Base-by-base conservation (phyloP, 305 asterid species). In the Fraxinus sp. region DNA sequence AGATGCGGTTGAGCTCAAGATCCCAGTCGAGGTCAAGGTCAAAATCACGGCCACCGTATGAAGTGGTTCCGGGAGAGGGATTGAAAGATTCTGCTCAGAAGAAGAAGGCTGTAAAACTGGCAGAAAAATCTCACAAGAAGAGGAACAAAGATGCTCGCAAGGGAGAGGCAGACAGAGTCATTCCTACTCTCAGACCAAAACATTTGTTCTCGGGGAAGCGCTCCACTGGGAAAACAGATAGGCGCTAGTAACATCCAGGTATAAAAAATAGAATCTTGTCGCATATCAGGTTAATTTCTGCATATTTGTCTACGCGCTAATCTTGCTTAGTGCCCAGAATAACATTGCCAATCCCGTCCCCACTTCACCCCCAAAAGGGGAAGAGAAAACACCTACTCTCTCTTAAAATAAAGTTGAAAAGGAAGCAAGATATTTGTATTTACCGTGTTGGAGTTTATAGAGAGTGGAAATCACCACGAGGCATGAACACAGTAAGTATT, bases 141-240 rank as follows among this genome's bases (percentile, higher is more conserved):
- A 92, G 97, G 90, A 96, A 94, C 87, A 94, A 92, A 91, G 90
- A 91, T 36, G 97, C 99, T 41, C 90, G 94, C 5, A 89, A 81
- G 76, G 99, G 97, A 84, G 97, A 93, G 89, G 91, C 93, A 0
- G 99, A 96, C 84, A 93, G 99, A 85, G 93, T 90, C 79, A 94
- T 96, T 85, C 98, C 99, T 79, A 79, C 86, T 37, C 90, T 91
- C 86, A 96, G 49, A 79, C 98, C 99, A 3, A 94, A 96, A 41
- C 99, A 96, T 76, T 87, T 96, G 87, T 91, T 85, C 78, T 86
- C 97, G 4, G 99, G 99, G 84, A 96, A 96, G 87, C 91, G 99
- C 2, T 84, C 91, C 26, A 92, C 7, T 36, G 99, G 99, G 36
- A 96, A 96, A 84, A 94, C 97, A 0, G 81, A 94, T 1, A 90